Evolutionary conservation across 1,284 basidiomycete genomes (phyloP).

Genomic region (Boletus nobilissimus): DNA sequence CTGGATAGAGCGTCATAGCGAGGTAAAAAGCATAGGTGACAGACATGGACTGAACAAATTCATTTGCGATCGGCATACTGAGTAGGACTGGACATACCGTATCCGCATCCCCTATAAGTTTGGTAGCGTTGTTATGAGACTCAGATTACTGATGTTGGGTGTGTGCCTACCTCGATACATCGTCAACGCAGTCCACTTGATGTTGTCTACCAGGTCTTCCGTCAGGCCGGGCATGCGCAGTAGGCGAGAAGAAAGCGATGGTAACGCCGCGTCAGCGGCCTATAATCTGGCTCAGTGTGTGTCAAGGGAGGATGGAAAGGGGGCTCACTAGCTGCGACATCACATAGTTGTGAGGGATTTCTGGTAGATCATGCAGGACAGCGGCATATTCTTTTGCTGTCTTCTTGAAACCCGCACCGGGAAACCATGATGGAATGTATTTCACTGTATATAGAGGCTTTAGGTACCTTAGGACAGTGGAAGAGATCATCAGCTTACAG

Average conservation of each 20-base stretch:
- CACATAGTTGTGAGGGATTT: conserved; percentile 61
- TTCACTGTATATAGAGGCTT: conserved; percentile 55
- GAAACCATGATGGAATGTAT: conserved; percentile 67
- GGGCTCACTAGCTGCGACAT: conserved; percentile 58
- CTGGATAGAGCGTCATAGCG: conserved; percentile 40
- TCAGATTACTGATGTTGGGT: neutral
- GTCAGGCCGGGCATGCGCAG: conserved; percentile 56
- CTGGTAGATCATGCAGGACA: conserved; percentile 58
- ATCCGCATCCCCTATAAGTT: conserved; percentile 27
- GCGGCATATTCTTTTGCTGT: conserved; percentile 58
- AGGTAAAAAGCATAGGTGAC: conserved; percentile 28
- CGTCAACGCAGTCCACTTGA: conserved; percentile 67
- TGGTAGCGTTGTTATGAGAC: neutral
- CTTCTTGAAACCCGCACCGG: conserved; percentile 64
- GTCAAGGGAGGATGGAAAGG: neutral
- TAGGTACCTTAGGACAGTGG: neutral
- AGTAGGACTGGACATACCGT: conserved; percentile 14
- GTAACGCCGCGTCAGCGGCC: conserved; percentile 57
- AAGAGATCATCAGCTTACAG: conserved; percentile 8
- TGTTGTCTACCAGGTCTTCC: conserved; percentile 56
- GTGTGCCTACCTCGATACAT: conserved; percentile 53
- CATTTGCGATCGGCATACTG: neutral
- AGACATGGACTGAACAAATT: conserved; percentile 15
- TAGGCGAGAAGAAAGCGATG: conserved; percentile 59
- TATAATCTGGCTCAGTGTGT: neutral